A percentile compares a stretch with the other conserved stretches of the same genome.
phyloP scores from a whole-genome alignment of 2,329 filamentous ascomycete species.

The Botrytis hyacinthi region DNA sequence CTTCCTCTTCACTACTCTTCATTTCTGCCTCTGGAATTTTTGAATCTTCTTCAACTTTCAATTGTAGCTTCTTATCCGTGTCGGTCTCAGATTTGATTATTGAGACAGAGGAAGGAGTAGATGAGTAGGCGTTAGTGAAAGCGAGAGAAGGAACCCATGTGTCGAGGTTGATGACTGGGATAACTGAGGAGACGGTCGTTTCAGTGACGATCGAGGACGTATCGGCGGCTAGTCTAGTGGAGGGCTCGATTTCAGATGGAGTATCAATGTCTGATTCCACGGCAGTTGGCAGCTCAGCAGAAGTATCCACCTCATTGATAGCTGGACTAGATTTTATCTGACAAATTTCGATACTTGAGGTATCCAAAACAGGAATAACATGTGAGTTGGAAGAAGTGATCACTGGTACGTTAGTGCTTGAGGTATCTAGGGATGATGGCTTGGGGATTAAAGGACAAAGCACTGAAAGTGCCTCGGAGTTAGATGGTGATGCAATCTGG shows the following conservation, averaged over 20 bases:
- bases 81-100: background rate
- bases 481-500: background rate
- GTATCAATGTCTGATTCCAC: too few species aligned
- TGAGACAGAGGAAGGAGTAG: background rate
- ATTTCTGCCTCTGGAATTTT: background rate
- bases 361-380: background rate
- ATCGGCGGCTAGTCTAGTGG: background rate
- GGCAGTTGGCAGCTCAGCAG: too few species aligned
- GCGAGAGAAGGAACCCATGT: background rate
- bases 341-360: background rate
- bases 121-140: background rate
- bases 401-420: background rate
- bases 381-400: background rate
- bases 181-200: too few species aligned
- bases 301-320: background rate
- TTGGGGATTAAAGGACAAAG: background rate
- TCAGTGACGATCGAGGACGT: too few species aligned
- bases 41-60: background rate
- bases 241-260: background rate
- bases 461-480: background rate
- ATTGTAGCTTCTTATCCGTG: background rate
- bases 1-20: background rate
- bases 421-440: background rate
- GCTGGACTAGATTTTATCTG: background rate
- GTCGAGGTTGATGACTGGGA: background rate